Base-by-base conservation (phyloP, 2,329 filamentous ascomycete genomes). In the Penicillium sp. region DNA sequence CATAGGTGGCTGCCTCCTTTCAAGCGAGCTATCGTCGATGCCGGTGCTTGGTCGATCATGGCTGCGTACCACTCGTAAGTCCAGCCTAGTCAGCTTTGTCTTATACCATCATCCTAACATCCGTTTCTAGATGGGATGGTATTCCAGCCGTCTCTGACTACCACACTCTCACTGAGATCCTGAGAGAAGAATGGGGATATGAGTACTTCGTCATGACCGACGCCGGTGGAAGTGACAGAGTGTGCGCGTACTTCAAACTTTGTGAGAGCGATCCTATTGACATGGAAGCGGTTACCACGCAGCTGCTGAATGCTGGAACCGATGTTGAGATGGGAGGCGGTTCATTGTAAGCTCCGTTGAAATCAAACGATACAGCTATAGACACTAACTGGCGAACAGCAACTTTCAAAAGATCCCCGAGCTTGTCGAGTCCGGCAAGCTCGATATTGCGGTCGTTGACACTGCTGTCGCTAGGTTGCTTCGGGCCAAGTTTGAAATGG, bases 271-370 rank as follows among this genome's bases (percentile, higher is more conserved):
- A 78, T 29, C 83, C 84, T 0, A 80, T 87, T 40, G 87, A 90
- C 63, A 83, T 82, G 49, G 82, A 86, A 51, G 83, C 86, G 3
- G 80, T 90, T 25, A 86, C 85, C 0, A 74, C 83, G 46, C 80
- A 82, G 72, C 76, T 84, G 9, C 78, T 91, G 5, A 83, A 84
- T 0, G 85, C 87, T 5, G 88, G 88, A 3, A 87, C 85, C 47
- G 88, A 90, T 42, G 68, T 88, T 13, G 88, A 91, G 65, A 90
- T 90, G 88, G 88, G 88, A 13, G 87, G 88, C 38, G 88, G 88
- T 21, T 86, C 84, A 21, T 90, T 83, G 70, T 73, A 60, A 60
- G 70, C 18, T 35, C 4, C 12, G 35, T 35, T 18, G 18, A 15
- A 35, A 18, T 3, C 7, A 1, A 16, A 27, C 21, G 16, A 25